Evolutionary conservation across 2,329 filamentous ascomycete genomes (phyloP), one percentile per base, ranked within the genome.

Genomic region (Madurella mycetomatis): DNA sequence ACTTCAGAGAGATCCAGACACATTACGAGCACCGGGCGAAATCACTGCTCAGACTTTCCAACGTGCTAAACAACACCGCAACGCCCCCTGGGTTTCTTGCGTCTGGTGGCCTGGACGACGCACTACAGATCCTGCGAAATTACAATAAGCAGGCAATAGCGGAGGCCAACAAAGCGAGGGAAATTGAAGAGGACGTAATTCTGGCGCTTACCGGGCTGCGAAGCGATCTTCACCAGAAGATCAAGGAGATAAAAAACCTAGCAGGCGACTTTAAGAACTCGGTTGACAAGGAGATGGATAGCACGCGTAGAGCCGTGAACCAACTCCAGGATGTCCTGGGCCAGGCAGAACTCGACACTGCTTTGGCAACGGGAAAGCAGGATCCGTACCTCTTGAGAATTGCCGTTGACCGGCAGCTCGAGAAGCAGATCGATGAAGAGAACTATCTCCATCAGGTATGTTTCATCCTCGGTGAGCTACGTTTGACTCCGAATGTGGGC

Each of bases 261-360:
- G 88, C 90, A 5, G 88, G 91, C 15, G 94, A 99, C 70, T 99
- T 99, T 74, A 96, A 96, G 73, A 99, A 96, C 68, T 88, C 87
- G 0, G 91, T 99, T 9, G 90, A 96, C 25, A 96, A 92, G 73
- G 94, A 97, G 71, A 92, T 95, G 76, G 92, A 96, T 17, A 76
- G 71, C 16, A 96, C 94, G 0, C 81, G 86, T 57, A 90, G 84
- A 68, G 86, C 87, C 15, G 89, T 97, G 25, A 85, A 85, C 50
- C 79, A 84, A 32, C 76, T 96, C n/a, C 86, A 94, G 60, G 92
- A 96, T 56, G 82, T 87, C 1, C 73, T 99, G 32, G 86, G 87
- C 15, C 82, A 90, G 63, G 85, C 86, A 41, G 91, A 96, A 66
- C 76, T 87, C 15, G 92, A 96, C 67, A 80, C 88, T 1, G 79